Percentiles rank a stretch among this genome's conserved stretches.
phyloP scores from a whole-genome alignment of 1,284 basidiomycete species.

The Ceratobasidium sp. region DNA sequence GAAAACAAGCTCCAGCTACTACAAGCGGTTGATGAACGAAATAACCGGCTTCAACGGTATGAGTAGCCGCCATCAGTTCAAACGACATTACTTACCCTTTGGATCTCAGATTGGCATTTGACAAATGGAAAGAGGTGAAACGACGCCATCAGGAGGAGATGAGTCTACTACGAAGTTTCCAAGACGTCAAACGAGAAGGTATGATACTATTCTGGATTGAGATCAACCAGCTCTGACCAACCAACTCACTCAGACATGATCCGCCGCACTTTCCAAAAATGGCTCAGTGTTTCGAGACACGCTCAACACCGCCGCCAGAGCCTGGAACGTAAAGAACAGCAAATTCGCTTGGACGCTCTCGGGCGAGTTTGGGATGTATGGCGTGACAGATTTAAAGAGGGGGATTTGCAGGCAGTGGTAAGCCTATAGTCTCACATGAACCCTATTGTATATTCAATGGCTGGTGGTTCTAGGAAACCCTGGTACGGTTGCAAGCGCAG shows the following conservation, averaged over 20 bases:
- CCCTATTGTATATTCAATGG: background rate
- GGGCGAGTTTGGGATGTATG: slow-evolving; percentile 74
- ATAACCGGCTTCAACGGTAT: slow-evolving; percentile 59
- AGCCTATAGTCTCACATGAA: slow-evolving; percentile 47
- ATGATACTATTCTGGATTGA: slow-evolving; percentile 18
- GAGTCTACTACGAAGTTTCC: slow-evolving; percentile 79
- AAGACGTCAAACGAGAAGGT: slow-evolving; percentile 78
- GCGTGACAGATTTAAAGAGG: slow-evolving; percentile 70
- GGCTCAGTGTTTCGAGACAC: slow-evolving; percentile 66
- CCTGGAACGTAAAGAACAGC: slow-evolving; percentile 64
- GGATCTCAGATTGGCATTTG: slow-evolving; percentile 60
- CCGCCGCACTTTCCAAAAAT: slow-evolving; percentile 70
- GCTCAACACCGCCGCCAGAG: slow-evolving; percentile 65
- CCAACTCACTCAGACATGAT: slow-evolving; percentile 61
- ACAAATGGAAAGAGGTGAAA: slow-evolving; percentile 69
- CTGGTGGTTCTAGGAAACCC: slow-evolving; percentile 61
- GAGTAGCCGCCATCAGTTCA: slow-evolving; percentile 45
- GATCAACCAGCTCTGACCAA: background rate
- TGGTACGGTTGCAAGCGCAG: slow-evolving; percentile 63
- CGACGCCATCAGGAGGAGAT: slow-evolving; percentile 69
- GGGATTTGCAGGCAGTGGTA: slow-evolving; percentile 68
- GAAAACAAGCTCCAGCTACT: slow-evolving; percentile 73
- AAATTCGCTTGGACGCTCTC: slow-evolving; percentile 61
- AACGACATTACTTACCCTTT: background rate
- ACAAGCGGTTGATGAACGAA: slow-evolving; percentile 62